Percentiles rank a stretch among this genome's conserved stretches.
phyloP scores from a whole-genome alignment of 768 basidiomycete species.

The Steccherinum ochraceum region DNA sequence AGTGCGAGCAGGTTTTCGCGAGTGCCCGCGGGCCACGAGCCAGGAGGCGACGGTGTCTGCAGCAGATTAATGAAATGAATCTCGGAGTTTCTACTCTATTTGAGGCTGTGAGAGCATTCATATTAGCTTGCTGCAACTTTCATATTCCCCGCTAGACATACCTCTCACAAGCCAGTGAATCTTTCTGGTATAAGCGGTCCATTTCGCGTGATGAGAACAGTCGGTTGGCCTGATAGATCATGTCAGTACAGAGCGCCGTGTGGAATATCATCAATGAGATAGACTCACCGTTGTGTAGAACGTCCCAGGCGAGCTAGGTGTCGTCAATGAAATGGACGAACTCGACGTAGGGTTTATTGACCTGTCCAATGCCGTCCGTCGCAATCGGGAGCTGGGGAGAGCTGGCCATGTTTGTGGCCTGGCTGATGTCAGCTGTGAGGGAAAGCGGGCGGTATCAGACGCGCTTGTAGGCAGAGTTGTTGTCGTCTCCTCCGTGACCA shows the following conservation, averaged over 20 bases:
- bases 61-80: no score
- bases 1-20: no score
- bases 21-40: no score
- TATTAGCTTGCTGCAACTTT: no score
- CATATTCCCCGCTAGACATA: no score
- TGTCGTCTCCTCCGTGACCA: slow-evolving; percentile 48
- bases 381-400: slow-evolving; percentile 47
- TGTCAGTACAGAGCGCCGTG: neutral
- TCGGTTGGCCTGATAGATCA: no score
- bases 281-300: slow-evolving; percentile 51
- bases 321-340: slow-evolving; percentile 53
- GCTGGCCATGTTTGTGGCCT: slow-evolving; percentile 56
- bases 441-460: slow-evolving; percentile 37
- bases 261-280: neutral
- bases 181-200: no score
- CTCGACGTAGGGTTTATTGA: slow-evolving; percentile 41
- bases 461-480: slow-evolving; percentile 48
- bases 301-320: slow-evolving; percentile 51
- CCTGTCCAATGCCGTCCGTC: slow-evolving; percentile 37
- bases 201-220: no score
- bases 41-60: no score
- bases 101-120: no score
- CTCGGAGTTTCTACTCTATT: no score
- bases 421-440: slow-evolving; percentile 31
- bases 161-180: no score